Conservation (phyloP, 306 rosid species). For the Macrotyloma uniflorum region DNA sequence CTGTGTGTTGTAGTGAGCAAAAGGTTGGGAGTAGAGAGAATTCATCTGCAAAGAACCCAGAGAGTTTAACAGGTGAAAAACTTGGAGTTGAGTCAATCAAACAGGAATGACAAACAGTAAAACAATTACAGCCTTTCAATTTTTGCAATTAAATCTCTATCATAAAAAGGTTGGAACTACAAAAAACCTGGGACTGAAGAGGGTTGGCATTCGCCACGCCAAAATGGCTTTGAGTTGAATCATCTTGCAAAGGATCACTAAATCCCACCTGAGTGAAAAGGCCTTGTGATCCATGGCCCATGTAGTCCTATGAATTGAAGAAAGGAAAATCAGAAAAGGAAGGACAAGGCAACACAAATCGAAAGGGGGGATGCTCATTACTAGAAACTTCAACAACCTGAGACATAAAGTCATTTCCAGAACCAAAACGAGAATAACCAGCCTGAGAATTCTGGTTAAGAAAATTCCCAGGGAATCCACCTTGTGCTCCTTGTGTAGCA, state of each 20-base stretch:
- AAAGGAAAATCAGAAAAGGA: constrained; percentile 17
- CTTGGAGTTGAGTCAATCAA: neutral
- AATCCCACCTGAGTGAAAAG: constrained; percentile 93
- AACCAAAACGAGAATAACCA: constrained; percentile 90
- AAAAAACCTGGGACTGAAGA: constrained; percentile 94
- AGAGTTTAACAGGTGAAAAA: constrained; percentile 8
- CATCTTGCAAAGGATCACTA: constrained; percentile 91
- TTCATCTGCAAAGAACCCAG: constrained; percentile 64
- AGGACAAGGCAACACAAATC: constrained; percentile 1
- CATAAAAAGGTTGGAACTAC: constrained; percentile 8
- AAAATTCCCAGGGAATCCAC: constrained; percentile 92
- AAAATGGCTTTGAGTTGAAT: constrained; percentile 79
- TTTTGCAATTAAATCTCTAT: neutral
- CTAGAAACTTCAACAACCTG: constrained; percentile 61
- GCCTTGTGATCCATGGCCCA: constrained; percentile 94
- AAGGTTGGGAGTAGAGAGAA: constrained; percentile 96
- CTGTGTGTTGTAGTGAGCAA: constrained; percentile 93
- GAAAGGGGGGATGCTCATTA: neutral
- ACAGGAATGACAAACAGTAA: neutral
- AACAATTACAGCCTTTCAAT: neutral
- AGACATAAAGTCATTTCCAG: constrained; percentile 97
- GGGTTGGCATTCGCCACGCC: constrained; percentile 77
- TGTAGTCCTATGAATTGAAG: constrained; percentile 71
- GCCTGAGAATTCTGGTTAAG: constrained; percentile 95
- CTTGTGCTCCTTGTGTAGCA: constrained; percentile 93